These are phyloP conservation scores for Aspergillaceae sp. DNA, from an alignment of 2,329 filamentous ascomycete species.

Conservation along the genomic window DNA sequence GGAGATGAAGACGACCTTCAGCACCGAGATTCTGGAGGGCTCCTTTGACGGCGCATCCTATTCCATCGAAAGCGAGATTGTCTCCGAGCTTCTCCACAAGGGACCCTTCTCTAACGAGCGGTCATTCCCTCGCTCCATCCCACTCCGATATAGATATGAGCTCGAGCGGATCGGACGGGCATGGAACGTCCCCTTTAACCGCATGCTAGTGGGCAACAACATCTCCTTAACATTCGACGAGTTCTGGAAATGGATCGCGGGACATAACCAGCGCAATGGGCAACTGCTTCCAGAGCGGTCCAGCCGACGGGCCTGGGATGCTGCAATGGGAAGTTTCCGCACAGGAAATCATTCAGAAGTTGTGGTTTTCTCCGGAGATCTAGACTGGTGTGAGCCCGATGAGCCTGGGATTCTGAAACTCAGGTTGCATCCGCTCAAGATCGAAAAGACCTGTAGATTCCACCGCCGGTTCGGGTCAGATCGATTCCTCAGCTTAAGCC, in stretches of 20 bases:
- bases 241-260: constrained; percentile 27
- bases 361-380: constrained; percentile 32
- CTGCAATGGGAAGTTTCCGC: constrained; percentile 24
- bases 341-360: constrained; percentile 28
- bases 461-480: constrained; percentile 40
- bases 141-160: constrained; percentile 31
- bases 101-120: constrained; percentile 29
- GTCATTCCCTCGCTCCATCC: constrained; percentile 18
- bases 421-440: constrained; percentile 32
- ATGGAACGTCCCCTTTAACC: constrained; percentile 19
- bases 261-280: constrained; percentile 15
- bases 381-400: constrained; percentile 29
- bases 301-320: constrained; percentile 24
- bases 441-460: constrained; percentile 38
- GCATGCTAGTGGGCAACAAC: constrained; percentile 21
- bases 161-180: constrained; percentile 26
- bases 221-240: constrained; percentile 17
- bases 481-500: constrained; percentile 36
- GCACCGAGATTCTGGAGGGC: not conserved
- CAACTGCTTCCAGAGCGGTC: constrained; percentile 25
- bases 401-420: constrained; percentile 31
- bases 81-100: constrained; percentile 20
- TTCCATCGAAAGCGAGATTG: constrained; percentile 13
- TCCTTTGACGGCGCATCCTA: constrained; percentile 5
- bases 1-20: constrained; percentile 7